These are phyloP conservation scores for Centella asiatica DNA, from an alignment of 129 eudicot species.

Conservation along the genomic window DNA sequence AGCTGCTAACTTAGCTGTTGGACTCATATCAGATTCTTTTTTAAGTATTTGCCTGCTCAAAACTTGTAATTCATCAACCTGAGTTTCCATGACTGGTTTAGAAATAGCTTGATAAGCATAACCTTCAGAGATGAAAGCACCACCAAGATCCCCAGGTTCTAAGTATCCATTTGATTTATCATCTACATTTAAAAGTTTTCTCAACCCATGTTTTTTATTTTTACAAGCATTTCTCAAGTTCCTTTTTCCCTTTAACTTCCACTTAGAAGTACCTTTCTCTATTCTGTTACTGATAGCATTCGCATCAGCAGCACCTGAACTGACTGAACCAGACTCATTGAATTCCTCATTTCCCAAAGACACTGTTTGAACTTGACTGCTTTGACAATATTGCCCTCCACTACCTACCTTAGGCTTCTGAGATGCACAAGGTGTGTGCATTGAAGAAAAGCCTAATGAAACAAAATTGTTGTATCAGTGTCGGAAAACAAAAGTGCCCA, in stretches of 20 bases:
- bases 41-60: constrained; percentile 15
- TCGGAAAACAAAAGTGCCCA: too few species aligned
- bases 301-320: constrained; percentile 37
- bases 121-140: constrained; percentile 4
- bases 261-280: constrained; percentile 43
- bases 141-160: constrained; percentile 1
- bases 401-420: constrained; percentile 26
- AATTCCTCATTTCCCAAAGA: constrained; percentile 35
- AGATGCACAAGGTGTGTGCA: constrained; percentile 13
- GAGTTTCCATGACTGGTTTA: constrained; percentile 19
- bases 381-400: constrained; percentile 33
- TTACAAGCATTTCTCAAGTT: constrained; percentile 38
- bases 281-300: constrained; percentile 15
- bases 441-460: constrained; percentile 27
- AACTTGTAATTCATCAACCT: constrained; percentile 24
- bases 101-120: background rate
- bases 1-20: constrained; percentile 11
- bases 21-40: too few species aligned
- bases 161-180: constrained; percentile 12
- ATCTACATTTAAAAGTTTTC: constrained; percentile 11
- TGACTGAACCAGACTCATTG: constrained; percentile 43
- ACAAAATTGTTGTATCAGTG: background rate
- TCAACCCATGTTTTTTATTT: constrained; percentile 11
- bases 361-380: constrained; percentile 36
- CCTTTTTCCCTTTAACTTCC: constrained; percentile 67